These are phyloP conservation scores for Hyphopichia fennica DNA, from an alignment of 1,139 yeast genomes.

Conservation along the genomic window DNA sequence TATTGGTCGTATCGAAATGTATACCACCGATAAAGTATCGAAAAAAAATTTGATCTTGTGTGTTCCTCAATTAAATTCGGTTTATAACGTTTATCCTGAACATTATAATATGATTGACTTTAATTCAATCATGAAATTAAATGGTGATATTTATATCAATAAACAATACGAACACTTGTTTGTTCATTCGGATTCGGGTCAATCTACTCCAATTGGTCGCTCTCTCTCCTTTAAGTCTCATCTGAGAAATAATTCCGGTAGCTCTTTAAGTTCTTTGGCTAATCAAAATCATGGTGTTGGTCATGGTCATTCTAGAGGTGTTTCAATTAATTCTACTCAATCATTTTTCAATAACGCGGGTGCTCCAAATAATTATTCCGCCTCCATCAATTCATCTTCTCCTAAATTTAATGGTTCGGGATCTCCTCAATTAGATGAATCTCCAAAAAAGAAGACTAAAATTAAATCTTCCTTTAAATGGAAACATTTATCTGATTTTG, in stretches of 20 bases:
- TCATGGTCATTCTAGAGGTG: conserved; percentile 19
- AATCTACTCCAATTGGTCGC: conserved; percentile 7
- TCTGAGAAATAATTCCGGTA: conserved; percentile 4
- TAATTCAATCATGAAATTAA: conserved; percentile 52
- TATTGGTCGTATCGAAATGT: conserved; percentile 51
- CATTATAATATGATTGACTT: conserved; percentile 51
- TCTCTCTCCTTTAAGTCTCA: conserved; percentile 8
- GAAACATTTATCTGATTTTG: conserved; percentile 31
- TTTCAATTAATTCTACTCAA: conserved; percentile 22
- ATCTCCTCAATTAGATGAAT: background rate
- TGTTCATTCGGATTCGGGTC: conserved; percentile 9
- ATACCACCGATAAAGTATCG: conserved; percentile 38
- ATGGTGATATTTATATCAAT: conserved; percentile 51
- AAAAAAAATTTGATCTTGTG: conserved; percentile 50
- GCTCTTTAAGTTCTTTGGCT: conserved; percentile 1
- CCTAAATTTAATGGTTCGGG: conserved; percentile 10
- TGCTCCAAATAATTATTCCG: conserved; percentile 14
- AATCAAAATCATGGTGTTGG: conserved; percentile 1
- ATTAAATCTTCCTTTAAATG: conserved; percentile 15
- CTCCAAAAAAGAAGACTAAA: conserved; percentile 2
- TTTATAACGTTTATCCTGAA: conserved; percentile 57
- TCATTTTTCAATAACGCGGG: conserved; percentile 29
- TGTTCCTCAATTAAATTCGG: conserved; percentile 39
- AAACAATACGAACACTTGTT: conserved; percentile 36
- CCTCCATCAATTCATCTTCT: conserved; percentile 7